Evolutionary conservation across 306 rosid genomes (phyloP), one percentile per base, ranked within the genome.

Genomic region (Cicer yamashitae): DNA sequence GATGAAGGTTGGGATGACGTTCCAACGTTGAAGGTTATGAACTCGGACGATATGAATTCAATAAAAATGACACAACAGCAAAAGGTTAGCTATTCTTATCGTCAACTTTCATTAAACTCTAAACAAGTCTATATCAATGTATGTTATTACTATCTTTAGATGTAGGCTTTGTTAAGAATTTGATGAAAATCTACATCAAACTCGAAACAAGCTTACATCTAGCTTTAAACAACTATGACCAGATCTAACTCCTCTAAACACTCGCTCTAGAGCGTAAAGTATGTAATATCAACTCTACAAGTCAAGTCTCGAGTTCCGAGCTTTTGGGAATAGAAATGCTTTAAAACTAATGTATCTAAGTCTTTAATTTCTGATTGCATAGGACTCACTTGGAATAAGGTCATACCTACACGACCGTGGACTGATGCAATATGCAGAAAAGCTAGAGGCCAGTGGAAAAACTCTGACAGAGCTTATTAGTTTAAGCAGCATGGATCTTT

Each of bases 1-100:
- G 94, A 89, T 34, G 92, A 93, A 86, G 97, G 97, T 34, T 93
- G 96, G 98, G 94, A 91, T 75, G 98, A 93, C 34, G 97, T 88
- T 6, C 92, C 98, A 12, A 93, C 98, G 13, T 73, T 93, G 84
- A 93, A 93, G 89, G 75, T 89, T 43, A 93, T 93, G 96, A 84
- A 74, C 77, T 69, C 84, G 1, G 92, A 88, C 75, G 96, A 93
- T 45, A 93, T 88, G 97, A 81, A 88, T 56, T 89, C 86, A 46
- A 63, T 89, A 45, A 86, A 88, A 73, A 91, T 93, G 96, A 88
- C 97, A 54, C 87, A 60, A 60, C 82, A 80, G 39, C 92, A 88
- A 70, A 93, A 90, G 94, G 98, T 90, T 40, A 47, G 86, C 67
- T 61, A 4, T 45, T 39, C 13, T n/a, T 13, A 61, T 52, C 30